Base-by-base conservation (phyloP, 148 eudicot species). In the Camellia lanceoleosa region DNA sequence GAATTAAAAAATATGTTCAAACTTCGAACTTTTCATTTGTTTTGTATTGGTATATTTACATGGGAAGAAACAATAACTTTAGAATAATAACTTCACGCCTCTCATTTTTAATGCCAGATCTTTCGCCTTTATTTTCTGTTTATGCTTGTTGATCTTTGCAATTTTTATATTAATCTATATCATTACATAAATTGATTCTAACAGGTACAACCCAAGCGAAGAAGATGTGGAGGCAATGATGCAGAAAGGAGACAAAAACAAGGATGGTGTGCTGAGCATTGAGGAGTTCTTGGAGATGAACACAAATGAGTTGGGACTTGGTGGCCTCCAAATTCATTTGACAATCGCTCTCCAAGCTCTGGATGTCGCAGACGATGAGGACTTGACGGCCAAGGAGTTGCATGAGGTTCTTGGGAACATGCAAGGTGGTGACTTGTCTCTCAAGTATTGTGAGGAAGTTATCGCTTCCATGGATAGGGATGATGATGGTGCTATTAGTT, bases 251-350 rank as follows among this genome's bases (percentile, higher is more conserved):
- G 79, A 81, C 60, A 75, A 64, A 19, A 78, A 85, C 66, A 23
- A 30, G 15, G 86, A 83, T 14, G 90, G 84, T 19, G 71, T 44
- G 42, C 81, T 87, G 56, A 85, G 80, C 81, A 65, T 87, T 10
- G 61, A 78, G 14, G 90, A 85, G 82, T 87, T 85, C 80, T 77
- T 87, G 10, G 88, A 85, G 52, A 38, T 87, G 54, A 87, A 87
- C 86, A 85, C 85, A 0, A 79, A 73, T 47, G 85, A 79, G 3
- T 49, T 87, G 78, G 82, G 83, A 49, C 67, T 85, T n/a, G 86
- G 88, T 49, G 62, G 77, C 68, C 55, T 85, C 43, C 79, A 74
- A 20, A 72, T 63, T 2, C 30, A 52, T 51, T 80, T 85, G 0
- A 81, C 78, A 41, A 70, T 63, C 4, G 85, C 78, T 12, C 81